A percentile compares a stretch with the other conserved stretches of the same genome.
Conservation (phyloP, 352 stramenopile species). For the Pythium sp. region DNA sequence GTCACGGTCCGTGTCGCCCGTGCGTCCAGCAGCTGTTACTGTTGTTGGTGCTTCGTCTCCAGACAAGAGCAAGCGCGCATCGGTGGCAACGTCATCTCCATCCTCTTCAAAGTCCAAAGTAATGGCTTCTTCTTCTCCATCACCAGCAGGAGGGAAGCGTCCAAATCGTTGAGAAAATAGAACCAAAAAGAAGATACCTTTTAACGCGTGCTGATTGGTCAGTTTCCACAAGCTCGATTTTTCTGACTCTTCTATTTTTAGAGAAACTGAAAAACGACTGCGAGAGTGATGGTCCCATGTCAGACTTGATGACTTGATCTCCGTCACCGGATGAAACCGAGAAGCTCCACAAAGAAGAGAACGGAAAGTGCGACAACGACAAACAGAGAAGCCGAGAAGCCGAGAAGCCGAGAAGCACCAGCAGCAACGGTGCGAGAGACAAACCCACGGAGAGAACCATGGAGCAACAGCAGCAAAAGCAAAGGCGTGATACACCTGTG, state of each 20-base stretch:
- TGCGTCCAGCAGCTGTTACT: neutral
- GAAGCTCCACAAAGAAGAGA: neutral
- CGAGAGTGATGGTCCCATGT: no score
- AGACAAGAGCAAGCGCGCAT: conserved; percentile 13
- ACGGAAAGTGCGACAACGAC: neutral
- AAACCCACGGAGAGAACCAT: neutral
- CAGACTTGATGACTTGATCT: neutral
- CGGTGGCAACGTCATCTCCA: neutral
- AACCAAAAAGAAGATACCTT: neutral
- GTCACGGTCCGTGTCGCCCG: neutral
- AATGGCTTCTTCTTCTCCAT: neutral
- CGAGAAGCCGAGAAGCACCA: neutral
- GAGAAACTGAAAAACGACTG: neutral
- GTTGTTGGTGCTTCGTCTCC: neutral
- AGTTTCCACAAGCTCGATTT: neutral
- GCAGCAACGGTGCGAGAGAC: neutral
- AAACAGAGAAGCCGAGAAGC: neutral
- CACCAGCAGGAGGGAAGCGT: neutral
- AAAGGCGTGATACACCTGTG: conserved; percentile 7
- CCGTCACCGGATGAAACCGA: neutral
- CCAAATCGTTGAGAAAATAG: neutral
- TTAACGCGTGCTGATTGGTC: neutral
- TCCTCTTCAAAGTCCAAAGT: neutral
- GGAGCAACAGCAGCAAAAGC: neutral
- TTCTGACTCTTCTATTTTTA: no score